Evolutionary conservation across 768 basidiomycete species (phyloP).

Genomic region (Boletus tomentosulus): DNA sequence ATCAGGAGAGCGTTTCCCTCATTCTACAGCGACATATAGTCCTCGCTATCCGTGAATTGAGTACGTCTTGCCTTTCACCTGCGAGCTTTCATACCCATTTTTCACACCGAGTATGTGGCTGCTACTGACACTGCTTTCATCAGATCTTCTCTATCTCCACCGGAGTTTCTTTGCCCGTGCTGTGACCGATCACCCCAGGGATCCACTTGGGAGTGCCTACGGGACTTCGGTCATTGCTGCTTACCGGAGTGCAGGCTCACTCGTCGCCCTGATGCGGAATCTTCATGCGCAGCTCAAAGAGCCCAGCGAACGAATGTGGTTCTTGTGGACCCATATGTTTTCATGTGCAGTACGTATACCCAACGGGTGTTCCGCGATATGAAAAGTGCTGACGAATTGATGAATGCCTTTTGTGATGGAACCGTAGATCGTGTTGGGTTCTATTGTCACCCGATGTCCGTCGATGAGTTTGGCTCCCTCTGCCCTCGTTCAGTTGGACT

Average conservation of each 20-base stretch:
- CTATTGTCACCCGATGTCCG: constrained; percentile 73
- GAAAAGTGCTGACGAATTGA: constrained; percentile 11
- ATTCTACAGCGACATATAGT: constrained; percentile 66
- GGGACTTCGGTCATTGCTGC: constrained; percentile 72
- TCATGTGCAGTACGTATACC: constrained; percentile 54
- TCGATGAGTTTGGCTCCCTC: constrained; percentile 77
- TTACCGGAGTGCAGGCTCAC: constrained; percentile 67
- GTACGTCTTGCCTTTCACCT: constrained; percentile 36
- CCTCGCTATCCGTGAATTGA: constrained; percentile 64
- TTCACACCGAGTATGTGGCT: not conserved
- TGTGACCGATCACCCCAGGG: constrained; percentile 68
- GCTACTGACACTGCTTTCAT: constrained; percentile 14
- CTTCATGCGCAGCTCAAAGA: constrained; percentile 61
- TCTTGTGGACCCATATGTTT: constrained; percentile 44
- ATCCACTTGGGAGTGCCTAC: constrained; percentile 68
- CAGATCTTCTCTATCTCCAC: constrained; percentile 68
- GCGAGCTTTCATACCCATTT: not conserved
- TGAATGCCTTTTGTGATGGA: constrained; percentile 1
- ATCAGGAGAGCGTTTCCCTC: constrained; percentile 35
- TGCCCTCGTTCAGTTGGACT: constrained; percentile 68
- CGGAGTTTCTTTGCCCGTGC: constrained; percentile 72
- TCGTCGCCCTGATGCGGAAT: constrained; percentile 68
- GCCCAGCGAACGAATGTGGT: constrained; percentile 62
- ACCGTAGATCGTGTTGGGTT: constrained; percentile 59
- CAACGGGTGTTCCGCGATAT: constrained; percentile 8